Conservation (phyloP, 2,329 filamentous ascomycete species). For the Alternaria triticimaculans region DNA sequence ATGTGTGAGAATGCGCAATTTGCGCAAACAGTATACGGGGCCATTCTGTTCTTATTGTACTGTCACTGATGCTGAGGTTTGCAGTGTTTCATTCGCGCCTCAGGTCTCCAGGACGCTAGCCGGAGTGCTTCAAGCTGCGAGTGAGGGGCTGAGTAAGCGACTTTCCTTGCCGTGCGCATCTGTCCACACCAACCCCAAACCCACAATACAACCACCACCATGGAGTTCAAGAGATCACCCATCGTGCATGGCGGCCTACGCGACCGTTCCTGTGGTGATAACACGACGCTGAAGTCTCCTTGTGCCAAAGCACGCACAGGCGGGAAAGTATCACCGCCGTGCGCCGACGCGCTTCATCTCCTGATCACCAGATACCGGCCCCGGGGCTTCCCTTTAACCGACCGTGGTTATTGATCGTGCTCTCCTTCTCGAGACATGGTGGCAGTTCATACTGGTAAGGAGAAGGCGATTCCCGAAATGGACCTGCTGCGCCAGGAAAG, state of each 20-base stretch:
- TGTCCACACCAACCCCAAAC: neutral
- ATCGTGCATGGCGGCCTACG: neutral
- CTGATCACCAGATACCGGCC: neutral
- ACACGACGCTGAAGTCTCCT: neutral
- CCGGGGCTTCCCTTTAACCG: neutral
- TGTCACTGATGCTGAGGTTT: slow-evolving; percentile 35
- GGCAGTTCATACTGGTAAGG: neutral
- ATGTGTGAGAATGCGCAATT: slow-evolving; percentile 3
- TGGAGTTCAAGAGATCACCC: neutral
- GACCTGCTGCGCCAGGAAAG: neutral
- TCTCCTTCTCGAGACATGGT: neutral
- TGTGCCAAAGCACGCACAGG: neutral
- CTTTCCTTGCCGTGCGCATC: neutral
- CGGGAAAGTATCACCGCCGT: neutral
- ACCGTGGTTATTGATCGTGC: neutral
- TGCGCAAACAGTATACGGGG: slow-evolving; percentile 14
- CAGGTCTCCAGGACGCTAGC: slow-evolving; percentile 20
- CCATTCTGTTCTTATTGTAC: slow-evolving; percentile 38
- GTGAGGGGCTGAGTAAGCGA: slow-evolving; percentile 10
- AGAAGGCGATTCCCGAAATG: neutral
- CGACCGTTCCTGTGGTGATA: neutral
- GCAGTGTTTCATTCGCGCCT: slow-evolving; percentile 43
- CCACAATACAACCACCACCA: neutral
- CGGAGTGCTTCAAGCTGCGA: slow-evolving; percentile 8
- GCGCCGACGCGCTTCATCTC: neutral